Evolutionary conservation across 495 filamentous ascomycete species (phyloP), one percentile per base, ranked within the genome.

Genomic region (Oleoguttula mirabilis): DNA sequence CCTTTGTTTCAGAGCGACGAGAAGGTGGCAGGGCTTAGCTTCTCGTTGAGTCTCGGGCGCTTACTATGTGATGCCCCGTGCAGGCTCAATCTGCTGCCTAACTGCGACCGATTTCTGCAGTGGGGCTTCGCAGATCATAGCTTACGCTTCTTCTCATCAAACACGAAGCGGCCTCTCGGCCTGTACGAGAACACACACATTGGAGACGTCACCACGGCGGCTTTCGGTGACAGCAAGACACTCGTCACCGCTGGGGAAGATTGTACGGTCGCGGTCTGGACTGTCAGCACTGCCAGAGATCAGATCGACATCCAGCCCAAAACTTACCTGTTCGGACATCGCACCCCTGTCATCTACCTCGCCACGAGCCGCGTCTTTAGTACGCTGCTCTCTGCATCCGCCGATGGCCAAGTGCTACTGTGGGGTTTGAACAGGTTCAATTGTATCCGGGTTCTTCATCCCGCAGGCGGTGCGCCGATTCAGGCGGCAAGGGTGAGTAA

Each of bases 61-160:
- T 64, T 98, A 8, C 67, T 98, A 31, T 90, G 81, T 50, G 79
- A 85, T n/a, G 77, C 80, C 22, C 70, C 84, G 3, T 80, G 88
- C 56, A 67, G 84, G 28, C 67, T 94, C 24, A 88, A 94, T 51
- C 79, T 96, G 11, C 84, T 87, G 1, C 88, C 92, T 3, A 63
- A 64, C 22, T 88, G 82, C 48, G 88, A 96, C 55, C 84, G 87
- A 51, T 94, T 82, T 48, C 72, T 98, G 60, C 86, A 95, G 61
- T 95, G 88, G 90, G 90, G 87, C 1, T 96, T 90, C 56, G 79
- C 85, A 5, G 90, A 98, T 64, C 84, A 81, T 48, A 87, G 83
- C 54, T 74, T 96, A 5, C 77, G 90, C 8, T 96, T 95, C 66
- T 94, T 83, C 59, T 70, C 77, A 25, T 71, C 77, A 35, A 87